Evolutionary conservation across 225 moss, liverwort and hornwort genomes (phyloP).

Genomic region (Asterella californica): DNA sequence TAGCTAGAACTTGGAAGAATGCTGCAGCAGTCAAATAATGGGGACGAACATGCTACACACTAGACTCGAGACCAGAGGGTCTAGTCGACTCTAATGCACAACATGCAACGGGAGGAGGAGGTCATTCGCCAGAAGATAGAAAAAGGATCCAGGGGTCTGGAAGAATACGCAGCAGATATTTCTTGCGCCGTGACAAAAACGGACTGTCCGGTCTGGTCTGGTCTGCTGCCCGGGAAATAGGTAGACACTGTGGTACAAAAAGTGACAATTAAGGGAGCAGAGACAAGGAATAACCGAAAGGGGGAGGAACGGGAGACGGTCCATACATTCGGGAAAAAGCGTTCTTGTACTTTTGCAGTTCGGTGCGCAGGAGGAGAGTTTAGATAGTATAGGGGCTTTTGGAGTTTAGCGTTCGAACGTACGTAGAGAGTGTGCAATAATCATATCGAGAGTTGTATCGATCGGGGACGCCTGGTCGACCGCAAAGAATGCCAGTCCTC

Average conservation of each 20-base stretch:
- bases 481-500: not conserved
- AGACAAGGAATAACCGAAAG: not conserved
- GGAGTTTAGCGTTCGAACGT: not conserved
- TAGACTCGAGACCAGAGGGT: not conserved
- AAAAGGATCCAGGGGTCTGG: not conserved
- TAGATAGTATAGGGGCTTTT: not conserved
- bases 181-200: not conserved
- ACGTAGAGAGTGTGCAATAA: not conserved
- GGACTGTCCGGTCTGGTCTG: not conserved
- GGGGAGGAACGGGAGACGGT: not conserved
- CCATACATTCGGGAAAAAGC: constrained; percentile 13
- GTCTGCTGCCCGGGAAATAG: not conserved
- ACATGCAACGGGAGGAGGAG: constrained; percentile 8
- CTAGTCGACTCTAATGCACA: not conserved
- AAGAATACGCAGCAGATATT: constrained; percentile 7
- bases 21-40: not conserved
- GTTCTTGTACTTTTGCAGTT: not conserved
- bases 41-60: not conserved
- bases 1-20: not conserved
- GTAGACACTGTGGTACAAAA: not conserved
- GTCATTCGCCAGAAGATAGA: not conserved
- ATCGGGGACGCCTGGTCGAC: constrained; percentile 11
- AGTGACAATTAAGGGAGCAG: not conserved
- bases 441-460: not conserved
- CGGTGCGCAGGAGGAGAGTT: not conserved